Conservation (phyloP, 2,329 filamentous ascomycete species). For the Tothia fuscella region DNA sequence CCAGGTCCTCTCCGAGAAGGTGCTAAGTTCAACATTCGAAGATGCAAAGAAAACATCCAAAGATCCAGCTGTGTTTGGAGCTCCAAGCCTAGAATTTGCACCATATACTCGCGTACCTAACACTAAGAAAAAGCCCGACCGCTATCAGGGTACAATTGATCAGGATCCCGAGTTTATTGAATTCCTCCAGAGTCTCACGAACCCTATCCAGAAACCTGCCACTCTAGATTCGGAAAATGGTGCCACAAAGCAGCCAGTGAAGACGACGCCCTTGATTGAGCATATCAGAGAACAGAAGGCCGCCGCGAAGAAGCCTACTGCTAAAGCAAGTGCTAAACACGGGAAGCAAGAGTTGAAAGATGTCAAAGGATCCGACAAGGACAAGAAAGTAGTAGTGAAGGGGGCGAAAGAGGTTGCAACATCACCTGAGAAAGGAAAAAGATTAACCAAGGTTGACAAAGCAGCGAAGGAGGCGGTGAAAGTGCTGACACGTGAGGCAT, state of each 20-base stretch:
- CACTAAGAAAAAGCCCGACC: slow-evolving; percentile 63
- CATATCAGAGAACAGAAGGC: slow-evolving; percentile 88
- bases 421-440: slow-evolving; percentile 27
- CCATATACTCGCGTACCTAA: slow-evolving; percentile 73
- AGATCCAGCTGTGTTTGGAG: slow-evolving; percentile 61
- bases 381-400: slow-evolving; percentile 24
- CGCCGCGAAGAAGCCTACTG: slow-evolving; percentile 43
- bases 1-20: slow-evolving; percentile 52
- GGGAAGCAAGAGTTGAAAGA: slow-evolving; percentile 37
- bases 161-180: slow-evolving; percentile 92
- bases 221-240: slow-evolving; percentile 23
- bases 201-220: slow-evolving; percentile 48
- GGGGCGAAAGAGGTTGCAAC: slow-evolving; percentile 22
- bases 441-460: slow-evolving; percentile 38
- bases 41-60: slow-evolving; percentile 69
- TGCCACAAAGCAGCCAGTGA: slow-evolving; percentile 51
- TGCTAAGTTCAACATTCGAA: slow-evolving; percentile 60
- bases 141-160: slow-evolving; percentile 86
- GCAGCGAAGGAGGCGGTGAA: slow-evolving; percentile 50
- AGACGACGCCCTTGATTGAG: slow-evolving; percentile 79
- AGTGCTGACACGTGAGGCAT: slow-evolving; percentile 39
- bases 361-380: slow-evolving; percentile 14
- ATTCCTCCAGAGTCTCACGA: slow-evolving; percentile 79
- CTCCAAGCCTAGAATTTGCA: slow-evolving; percentile 69
- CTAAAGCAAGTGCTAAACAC: slow-evolving; percentile 39